phyloP scores from a whole-genome alignment of 2,329 filamentous ascomycete genomes.

The Epicoccum sorghinum region DNA sequence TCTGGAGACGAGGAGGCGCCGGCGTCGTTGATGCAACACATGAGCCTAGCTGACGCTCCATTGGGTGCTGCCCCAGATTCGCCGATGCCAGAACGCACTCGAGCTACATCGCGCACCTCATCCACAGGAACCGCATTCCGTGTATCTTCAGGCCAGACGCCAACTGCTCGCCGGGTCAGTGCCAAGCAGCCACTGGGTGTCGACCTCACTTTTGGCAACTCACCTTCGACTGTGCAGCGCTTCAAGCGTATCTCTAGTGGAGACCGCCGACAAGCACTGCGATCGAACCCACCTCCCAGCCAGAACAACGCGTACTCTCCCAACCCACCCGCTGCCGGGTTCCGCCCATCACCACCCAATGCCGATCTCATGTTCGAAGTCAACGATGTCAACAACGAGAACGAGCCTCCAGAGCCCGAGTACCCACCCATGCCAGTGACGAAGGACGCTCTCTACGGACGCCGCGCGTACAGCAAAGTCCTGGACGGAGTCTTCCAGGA shows the following conservation, averaged over 20 bases:
- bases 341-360: constrained; percentile 44
- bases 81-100: constrained; percentile 35
- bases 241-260: constrained; percentile 85
- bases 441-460: constrained; percentile 84
- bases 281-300: constrained; percentile 36
- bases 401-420: constrained; percentile 58
- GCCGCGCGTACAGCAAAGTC: constrained; percentile 79
- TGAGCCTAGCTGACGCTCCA: constrained; percentile 54
- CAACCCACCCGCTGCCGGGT: constrained; percentile 46
- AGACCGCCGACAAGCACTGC: constrained; percentile 44
- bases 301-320: constrained; percentile 37
- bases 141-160: constrained; percentile 44
- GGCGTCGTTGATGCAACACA: constrained; percentile 47
- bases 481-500: constrained; percentile 85
- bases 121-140: constrained; percentile 49
- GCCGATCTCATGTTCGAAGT: constrained; percentile 58
- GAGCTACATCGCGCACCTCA: constrained; percentile 42
- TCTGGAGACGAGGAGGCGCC: constrained; percentile 45
- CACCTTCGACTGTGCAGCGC: constrained; percentile 86
- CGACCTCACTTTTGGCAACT: constrained; percentile 93
- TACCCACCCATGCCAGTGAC: constrained; percentile 60
- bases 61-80: constrained; percentile 49
- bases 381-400: constrained; percentile 68
- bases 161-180: constrained; percentile 54
- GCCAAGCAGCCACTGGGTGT: constrained; percentile 80